Evolutionary conservation across 225 moss, liverwort and hornwort genomes (phyloP).

Genomic region (Physcomitrellopsis africana): DNA sequence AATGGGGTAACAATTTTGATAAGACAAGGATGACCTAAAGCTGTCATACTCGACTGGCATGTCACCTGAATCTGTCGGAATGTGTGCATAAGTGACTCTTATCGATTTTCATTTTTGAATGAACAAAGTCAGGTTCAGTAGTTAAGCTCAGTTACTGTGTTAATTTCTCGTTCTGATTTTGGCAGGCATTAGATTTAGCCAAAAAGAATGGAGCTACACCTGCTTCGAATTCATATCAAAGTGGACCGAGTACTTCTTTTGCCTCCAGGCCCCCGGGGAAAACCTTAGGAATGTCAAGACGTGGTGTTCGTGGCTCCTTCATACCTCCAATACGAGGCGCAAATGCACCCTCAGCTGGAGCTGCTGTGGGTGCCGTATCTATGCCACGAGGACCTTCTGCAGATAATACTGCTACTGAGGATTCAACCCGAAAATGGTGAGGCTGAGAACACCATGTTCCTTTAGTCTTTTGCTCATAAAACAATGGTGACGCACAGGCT

Average conservation of each 20-base stretch:
- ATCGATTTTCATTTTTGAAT: neutral
- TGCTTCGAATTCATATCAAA: conserved; percentile 51
- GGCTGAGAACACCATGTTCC: conserved; percentile 18
- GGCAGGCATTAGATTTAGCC: conserved; percentile 73
- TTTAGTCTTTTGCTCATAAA: conserved; percentile 10
- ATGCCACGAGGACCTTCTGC: conserved; percentile 63
- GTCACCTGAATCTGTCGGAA: conserved; percentile 7
- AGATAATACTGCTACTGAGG: conserved; percentile 62
- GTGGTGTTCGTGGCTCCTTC: conserved; percentile 86
- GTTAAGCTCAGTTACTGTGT: neutral
- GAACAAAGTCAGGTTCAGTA: neutral
- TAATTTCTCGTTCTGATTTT: conserved; percentile 23
- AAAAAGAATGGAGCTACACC: conserved; percentile 66
- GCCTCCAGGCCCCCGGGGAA: conserved; percentile 68
- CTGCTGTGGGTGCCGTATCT: conserved; percentile 57
- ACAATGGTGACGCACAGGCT: conserved; percentile 1
- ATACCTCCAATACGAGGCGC: conserved; percentile 78
- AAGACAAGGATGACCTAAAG: conserved; percentile 13
- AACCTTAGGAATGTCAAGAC: conserved; percentile 86
- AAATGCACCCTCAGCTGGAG: conserved; percentile 47
- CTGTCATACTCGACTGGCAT: neutral
- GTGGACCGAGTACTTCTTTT: conserved; percentile 49
- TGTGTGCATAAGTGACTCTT: conserved; percentile 23
- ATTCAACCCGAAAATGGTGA: conserved; percentile 88
- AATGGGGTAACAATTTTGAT: neutral